A percentile compares a stretch with the other conserved stretches of the same genome.
Evolutionary conservation across 805 yeast genomes (phyloP).

Genomic region (Suhomyces faveliae): DNA sequence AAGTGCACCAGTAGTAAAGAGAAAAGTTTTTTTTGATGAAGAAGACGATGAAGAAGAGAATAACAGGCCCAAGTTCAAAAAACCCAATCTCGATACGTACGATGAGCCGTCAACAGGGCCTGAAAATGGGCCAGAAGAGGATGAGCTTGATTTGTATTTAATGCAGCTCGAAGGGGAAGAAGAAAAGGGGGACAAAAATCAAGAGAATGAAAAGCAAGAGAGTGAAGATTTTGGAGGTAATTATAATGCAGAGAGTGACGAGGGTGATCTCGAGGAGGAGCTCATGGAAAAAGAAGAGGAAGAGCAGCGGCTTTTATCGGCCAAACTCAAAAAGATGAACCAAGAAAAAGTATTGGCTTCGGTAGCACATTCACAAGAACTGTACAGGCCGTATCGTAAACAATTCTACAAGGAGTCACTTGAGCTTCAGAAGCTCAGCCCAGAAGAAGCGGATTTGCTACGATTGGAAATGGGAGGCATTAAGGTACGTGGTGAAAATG

Average conservation of each 20-base stretch:
- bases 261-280: constrained; percentile 17
- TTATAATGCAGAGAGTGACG: constrained; percentile 22
- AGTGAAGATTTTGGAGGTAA: constrained; percentile 2
- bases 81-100: constrained; percentile 13
- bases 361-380: constrained; percentile 45
- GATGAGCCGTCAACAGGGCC: constrained; percentile 13
- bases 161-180: constrained; percentile 3
- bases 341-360: constrained; percentile 51
- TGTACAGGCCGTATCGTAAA: constrained; percentile 56
- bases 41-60: constrained; percentile 25
- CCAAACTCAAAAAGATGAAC: constrained; percentile 42
- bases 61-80: constrained; percentile 18
- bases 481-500: constrained; percentile 55
- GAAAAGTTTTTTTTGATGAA: constrained; percentile 19
- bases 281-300: constrained; percentile 33
- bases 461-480: constrained; percentile 61
- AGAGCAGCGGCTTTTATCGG: constrained; percentile 32
- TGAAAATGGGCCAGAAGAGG: constrained; percentile 22
- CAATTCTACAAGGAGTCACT: constrained; percentile 61
- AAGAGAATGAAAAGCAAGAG: background rate
- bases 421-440: constrained; percentile 47
- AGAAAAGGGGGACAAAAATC: background rate
- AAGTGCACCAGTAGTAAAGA: background rate
- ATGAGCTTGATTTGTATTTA: constrained; percentile 19
- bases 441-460: constrained; percentile 55